A percentile compares a stretch with the other conserved stretches of the same genome.
These are phyloP conservation scores for Cichorium intybus DNA, from an alignment of 140 eudicot genomes.

Conservation along the genomic window DNA sequence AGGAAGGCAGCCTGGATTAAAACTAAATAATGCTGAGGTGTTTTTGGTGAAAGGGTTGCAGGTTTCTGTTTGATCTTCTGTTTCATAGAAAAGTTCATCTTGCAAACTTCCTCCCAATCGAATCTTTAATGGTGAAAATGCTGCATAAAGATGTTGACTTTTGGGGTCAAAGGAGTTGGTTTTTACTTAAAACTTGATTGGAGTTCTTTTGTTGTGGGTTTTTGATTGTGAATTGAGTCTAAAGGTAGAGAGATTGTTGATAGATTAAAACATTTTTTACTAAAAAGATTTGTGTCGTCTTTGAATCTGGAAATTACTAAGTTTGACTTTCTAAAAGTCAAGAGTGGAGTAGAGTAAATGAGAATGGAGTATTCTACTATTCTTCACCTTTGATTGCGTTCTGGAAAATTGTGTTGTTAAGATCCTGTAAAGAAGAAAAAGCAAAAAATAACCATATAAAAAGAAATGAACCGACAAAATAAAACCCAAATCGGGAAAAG, in stretches of 20 bases:
- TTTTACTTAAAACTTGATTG: too few relatives aligned
- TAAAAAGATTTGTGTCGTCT: neutral
- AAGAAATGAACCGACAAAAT: neutral
- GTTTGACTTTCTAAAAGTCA: constrained; percentile 1
- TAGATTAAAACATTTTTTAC: neutral
- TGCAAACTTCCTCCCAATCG: constrained; percentile 88
- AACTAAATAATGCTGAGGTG: constrained; percentile 50
- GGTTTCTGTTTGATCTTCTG: constrained; percentile 39
- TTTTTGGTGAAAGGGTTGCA: constrained; percentile 56
- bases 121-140: constrained; percentile 78
- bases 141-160: constrained; percentile 35
- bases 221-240: neutral
- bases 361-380: neutral
- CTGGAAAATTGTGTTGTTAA: constrained; percentile 44
- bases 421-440: constrained; percentile 58
- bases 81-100: constrained; percentile 60
- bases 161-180: constrained; percentile 7
- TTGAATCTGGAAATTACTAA: neutral
- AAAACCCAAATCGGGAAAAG: constrained; percentile 2
- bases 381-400: constrained; percentile 65
- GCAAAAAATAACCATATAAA: neutral
- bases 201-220: constrained; percentile 10
- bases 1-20: constrained; percentile 64
- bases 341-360: neutral
- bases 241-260: too few relatives aligned